Percentiles rank a stretch among this genome's conserved stretches.
Conservation (phyloP, 805 yeast species). For the Komagataella ulmi region DNA sequence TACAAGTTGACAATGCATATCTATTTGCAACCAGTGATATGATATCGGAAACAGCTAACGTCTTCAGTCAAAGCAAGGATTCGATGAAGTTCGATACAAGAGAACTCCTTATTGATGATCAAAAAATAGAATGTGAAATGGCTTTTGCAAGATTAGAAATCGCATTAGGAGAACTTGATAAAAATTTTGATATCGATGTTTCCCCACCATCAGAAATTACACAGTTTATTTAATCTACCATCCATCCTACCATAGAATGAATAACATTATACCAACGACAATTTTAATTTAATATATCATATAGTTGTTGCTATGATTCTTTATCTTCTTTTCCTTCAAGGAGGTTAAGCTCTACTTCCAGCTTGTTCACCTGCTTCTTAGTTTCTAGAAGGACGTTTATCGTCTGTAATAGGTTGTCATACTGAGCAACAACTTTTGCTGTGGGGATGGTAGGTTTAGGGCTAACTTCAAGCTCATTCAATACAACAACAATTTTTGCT, state of each 20-base stretch:
- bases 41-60: neutral
- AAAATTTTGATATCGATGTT: neutral
- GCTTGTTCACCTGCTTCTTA: constrained; percentile 76
- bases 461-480: constrained; percentile 73
- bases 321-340: constrained; percentile 17
- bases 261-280: neutral
- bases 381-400: constrained; percentile 67
- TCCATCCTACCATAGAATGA: neutral
- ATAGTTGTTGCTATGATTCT: neutral
- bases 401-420: constrained; percentile 59
- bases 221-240: neutral
- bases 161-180: neutral
- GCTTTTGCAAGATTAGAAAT: neutral
- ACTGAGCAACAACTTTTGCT: constrained; percentile 57
- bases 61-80: neutral
- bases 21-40: neutral
- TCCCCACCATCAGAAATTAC: neutral
- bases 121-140: neutral
- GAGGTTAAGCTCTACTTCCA: constrained; percentile 63
- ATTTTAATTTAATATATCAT: neutral
- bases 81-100: neutral
- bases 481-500: constrained; percentile 39
- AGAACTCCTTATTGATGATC: neutral
- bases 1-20: neutral
- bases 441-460: constrained; percentile 84